These are phyloP conservation scores for Anastatica hierochuntica DNA, from an alignment of 345 rosid species.

Conservation along the genomic window DNA sequence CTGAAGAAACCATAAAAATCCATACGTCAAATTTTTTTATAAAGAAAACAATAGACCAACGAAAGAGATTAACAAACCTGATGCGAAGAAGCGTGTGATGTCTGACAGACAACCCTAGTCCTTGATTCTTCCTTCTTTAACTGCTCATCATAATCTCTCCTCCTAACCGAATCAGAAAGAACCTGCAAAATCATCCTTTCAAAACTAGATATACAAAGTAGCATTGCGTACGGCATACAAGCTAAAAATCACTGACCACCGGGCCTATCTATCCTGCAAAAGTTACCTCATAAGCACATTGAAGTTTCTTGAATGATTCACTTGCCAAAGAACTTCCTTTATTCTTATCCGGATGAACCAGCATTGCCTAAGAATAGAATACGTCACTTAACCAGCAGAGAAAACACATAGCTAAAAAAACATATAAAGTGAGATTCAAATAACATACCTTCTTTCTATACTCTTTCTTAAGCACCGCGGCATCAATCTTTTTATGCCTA, in stretches of 20 bases:
- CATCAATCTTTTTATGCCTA: conserved; percentile 61
- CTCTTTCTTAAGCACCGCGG: conserved; percentile 58
- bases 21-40: too few species aligned
- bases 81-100: conserved; percentile 34
- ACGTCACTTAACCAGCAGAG: not conserved
- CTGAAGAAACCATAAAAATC: conserved; percentile 25
- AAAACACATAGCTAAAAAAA: too few species aligned
- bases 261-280: not conserved
- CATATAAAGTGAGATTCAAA: too few species aligned
- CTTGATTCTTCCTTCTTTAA: conserved; percentile 68
- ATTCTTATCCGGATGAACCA: conserved; percentile 99
- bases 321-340: conserved; percentile 89
- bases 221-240: too few species aligned
- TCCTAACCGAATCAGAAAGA: conserved; percentile 78
- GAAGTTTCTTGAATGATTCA: conserved; percentile 97
- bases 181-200: conserved; percentile 31
- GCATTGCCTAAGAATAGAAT: conserved; percentile 64
- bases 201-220: not conserved
- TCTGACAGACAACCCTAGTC: conserved; percentile 59
- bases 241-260: too few species aligned
- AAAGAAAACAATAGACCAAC: not conserved
- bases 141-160: conserved; percentile 89
- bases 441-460: conserved; percentile 70
- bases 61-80: conserved; percentile 39
- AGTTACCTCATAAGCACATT: conserved; percentile 88